Base-by-base conservation (phyloP, 108 stramenopile species). In the Skeletonema menzelii region DNA sequence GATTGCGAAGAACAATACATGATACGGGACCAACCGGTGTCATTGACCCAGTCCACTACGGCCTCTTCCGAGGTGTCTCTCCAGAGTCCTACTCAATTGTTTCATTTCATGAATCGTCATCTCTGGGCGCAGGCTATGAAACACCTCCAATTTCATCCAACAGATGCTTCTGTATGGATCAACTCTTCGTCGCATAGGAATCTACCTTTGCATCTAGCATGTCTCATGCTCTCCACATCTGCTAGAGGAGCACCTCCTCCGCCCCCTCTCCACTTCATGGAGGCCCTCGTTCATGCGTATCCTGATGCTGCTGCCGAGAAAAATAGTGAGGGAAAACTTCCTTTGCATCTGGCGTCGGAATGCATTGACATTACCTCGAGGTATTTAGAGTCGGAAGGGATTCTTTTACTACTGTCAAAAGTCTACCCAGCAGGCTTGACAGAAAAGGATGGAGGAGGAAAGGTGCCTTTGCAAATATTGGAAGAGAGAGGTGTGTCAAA, bases 281-380 rank as follows among this genome's bases (percentile, higher is more conserved):
- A 70, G 26, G 59, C 69, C 7, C 46, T 70, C 28, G 20, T 70
- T 38, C 59, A 28, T 22, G 59, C 59, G 0, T 61, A 31, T 34
- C 69, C 69, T 4, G 42, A 70, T 27, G 69, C 59, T 2, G 59
- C 69, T 2, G 27, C 27, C 5, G 44, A 59, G 44, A 42, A 27
- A 14, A 70, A 70, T 61, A 14, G 8, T 12, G 69, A 70, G 59
- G 69, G 69, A 11, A 70, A 46, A 60, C 42, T 70, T 26, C 69
- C 69, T n/a, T 46, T 70, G 17, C 69, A 70, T 49, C 31, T 70
- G 42, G 69, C 69, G 10, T 70, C 59, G 26, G 69, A 70, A n/a
- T 70, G 59, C 19, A 49, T 70, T 58, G 69, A 40, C n/a, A 59
- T 70, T 22, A 20, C 37, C 34, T 44, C 69, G 4, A 57, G 38